Percentiles rank a stretch among this genome's conserved stretches.
Conservation (phyloP, 1,284 basidiomycete genomes). For the Moesziomyces sp. region DNA sequence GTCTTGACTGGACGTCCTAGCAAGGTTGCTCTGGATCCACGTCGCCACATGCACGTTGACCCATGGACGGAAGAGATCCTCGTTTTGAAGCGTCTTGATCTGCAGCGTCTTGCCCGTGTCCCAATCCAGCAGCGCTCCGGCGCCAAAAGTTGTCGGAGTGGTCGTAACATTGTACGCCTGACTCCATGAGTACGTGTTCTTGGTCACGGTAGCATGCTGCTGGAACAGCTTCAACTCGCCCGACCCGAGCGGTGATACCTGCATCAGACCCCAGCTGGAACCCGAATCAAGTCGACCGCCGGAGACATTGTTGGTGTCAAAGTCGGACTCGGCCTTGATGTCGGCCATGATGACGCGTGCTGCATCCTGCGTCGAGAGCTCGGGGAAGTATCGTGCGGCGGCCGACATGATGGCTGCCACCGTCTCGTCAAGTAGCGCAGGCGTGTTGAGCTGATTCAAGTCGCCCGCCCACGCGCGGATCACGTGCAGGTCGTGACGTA, state of each 20-base stretch:
- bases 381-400: slow-evolving; percentile 63
- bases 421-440: slow-evolving; percentile 55
- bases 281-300: slow-evolving; percentile 60
- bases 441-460: slow-evolving; percentile 40
- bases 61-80: slow-evolving; percentile 63
- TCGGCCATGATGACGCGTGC: slow-evolving; percentile 60
- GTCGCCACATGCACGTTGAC: slow-evolving; percentile 64
- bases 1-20: slow-evolving; percentile 55
- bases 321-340: slow-evolving; percentile 65
- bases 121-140: slow-evolving; percentile 57
- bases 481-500: slow-evolving; percentile 55
- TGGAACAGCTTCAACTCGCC: slow-evolving; percentile 56
- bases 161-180: slow-evolving; percentile 29
- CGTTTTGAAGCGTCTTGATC: slow-evolving; percentile 27
- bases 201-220: slow-evolving; percentile 35
- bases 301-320: slow-evolving; percentile 34
- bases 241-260: slow-evolving; percentile 55
- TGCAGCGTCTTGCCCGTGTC: slow-evolving; percentile 48
- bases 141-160: slow-evolving; percentile 6
- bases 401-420: slow-evolving; percentile 61
- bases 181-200: slow-evolving; percentile 54
- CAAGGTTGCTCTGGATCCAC: slow-evolving; percentile 64
- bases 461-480: slow-evolving; percentile 64
- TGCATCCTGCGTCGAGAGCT: slow-evolving; percentile 55
- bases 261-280: slow-evolving; percentile 58